Percentiles rank a stretch among this genome's conserved stretches.
These are phyloP conservation scores for Coemansia sp. DNA, from an alignment of 192 early-diverging fungal species.

Conservation along the genomic window DNA sequence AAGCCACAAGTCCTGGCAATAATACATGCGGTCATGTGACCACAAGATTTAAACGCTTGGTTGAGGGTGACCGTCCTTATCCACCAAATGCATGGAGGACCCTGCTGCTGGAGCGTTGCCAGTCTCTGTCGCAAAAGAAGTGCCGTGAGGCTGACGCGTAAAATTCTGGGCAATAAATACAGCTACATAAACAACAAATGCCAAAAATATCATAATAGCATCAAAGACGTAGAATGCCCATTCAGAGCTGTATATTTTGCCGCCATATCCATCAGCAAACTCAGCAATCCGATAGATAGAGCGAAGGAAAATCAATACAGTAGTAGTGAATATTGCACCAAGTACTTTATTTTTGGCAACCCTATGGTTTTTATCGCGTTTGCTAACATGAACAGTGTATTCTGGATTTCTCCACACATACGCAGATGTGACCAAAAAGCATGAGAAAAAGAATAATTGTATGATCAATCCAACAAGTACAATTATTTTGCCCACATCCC, in stretches of 20 bases:
- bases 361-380: conserved; percentile 10
- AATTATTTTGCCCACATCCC: conserved; percentile 37
- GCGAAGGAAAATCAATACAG: conserved; percentile 38
- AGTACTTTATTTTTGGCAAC: conserved; percentile 36
- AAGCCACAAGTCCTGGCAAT: neutral
- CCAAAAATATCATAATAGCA: conserved; percentile 46
- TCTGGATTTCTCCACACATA: conserved; percentile 31
- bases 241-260: conserved; percentile 47
- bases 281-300: conserved; percentile 55
- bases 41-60: neutral
- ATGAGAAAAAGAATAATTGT: conserved; percentile 47
- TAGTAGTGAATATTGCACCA: conserved; percentile 28
- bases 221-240: conserved; percentile 58
- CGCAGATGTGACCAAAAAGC: conserved; percentile 30
- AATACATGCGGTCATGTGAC: neutral
- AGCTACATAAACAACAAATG: conserved; percentile 43
- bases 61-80: neutral
- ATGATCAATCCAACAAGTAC: conserved; percentile 46
- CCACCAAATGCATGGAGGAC: neutral
- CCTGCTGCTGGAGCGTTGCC: neutral
- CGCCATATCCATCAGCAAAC: conserved; percentile 45
- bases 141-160: neutral
- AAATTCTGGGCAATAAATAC: conserved; percentile 31
- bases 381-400: conserved; percentile 17
- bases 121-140: neutral